phyloP scores from a whole-genome alignment of 2,329 filamentous ascomycete genomes.

The Knoxdaviesia capensis region DNA sequence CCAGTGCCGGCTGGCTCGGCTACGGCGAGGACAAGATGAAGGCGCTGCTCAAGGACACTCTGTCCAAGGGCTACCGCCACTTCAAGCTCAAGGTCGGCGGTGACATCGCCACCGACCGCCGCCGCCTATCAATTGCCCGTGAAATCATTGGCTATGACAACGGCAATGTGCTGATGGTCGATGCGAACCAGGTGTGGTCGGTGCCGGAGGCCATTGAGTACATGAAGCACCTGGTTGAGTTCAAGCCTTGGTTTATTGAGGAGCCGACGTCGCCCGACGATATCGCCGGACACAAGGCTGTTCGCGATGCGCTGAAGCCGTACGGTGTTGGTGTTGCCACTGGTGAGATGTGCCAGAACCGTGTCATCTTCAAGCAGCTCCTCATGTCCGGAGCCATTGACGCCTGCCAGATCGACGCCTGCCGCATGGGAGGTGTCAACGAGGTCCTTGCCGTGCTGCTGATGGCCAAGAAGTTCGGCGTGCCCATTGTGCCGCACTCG shows the following conservation, averaged over 20 bases:
- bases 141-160: constrained; percentile 65
- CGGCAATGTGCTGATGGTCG: constrained; percentile 77
- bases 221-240: constrained; percentile 65
- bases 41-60: constrained; percentile 49
- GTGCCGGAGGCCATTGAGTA: constrained; percentile 76
- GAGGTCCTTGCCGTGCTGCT: constrained; percentile 81
- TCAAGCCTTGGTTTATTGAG: constrained; percentile 87
- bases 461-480: constrained; percentile 57
- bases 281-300: constrained; percentile 69
- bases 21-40: constrained; percentile 81
- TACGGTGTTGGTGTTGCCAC: constrained; percentile 69
- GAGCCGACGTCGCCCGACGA: constrained; percentile 85
- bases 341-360: constrained; percentile 90
- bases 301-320: constrained; percentile 59
- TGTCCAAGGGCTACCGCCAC: constrained; percentile 57
- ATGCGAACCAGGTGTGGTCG: constrained; percentile 85
- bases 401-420: constrained; percentile 78
- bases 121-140: constrained; percentile 51
- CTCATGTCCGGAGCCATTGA: constrained; percentile 64
- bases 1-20: constrained; percentile 78
- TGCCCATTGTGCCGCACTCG: constrained; percentile 76
- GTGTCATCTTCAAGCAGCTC: constrained; percentile 85
- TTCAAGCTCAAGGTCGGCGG: constrained; percentile 86
- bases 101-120: constrained; percentile 49
- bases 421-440: constrained; percentile 75